phyloP scores from a whole-genome alignment of 192 early-diverging fungal genomes.

The Coemansia sp. region DNA sequence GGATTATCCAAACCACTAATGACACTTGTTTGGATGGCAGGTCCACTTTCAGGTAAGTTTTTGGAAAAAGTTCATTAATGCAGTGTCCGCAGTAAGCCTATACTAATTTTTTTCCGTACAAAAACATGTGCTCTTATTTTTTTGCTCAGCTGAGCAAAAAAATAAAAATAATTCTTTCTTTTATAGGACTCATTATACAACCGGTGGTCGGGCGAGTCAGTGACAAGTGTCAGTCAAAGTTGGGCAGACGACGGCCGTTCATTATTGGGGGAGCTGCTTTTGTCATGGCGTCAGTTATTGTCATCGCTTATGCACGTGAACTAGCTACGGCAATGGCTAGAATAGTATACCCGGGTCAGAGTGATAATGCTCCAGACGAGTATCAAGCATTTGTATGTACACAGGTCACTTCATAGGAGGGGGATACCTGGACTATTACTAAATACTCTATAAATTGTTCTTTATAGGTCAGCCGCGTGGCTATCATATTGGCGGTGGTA shows the following conservation, averaged over 20 bases:
- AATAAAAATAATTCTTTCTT: neutral
- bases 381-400: conserved; percentile 28
- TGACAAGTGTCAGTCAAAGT: conserved; percentile 67
- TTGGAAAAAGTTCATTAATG: neutral
- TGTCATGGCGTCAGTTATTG: conserved; percentile 41
- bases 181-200: conserved; percentile 67
- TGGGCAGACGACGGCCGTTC: conserved; percentile 84
- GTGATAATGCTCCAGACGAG: neutral
- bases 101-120: neutral
- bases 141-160: neutral
- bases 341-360: neutral
- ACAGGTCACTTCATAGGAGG: neutral
- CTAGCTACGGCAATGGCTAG: conserved; percentile 24
- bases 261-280: conserved; percentile 72
- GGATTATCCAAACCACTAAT: conserved; percentile 81
- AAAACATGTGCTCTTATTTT: neutral
- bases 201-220: conserved; percentile 83
- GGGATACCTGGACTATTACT: neutral
- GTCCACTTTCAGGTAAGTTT: conserved; percentile 71
- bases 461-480: conserved; percentile 41
- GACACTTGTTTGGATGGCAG: conserved; percentile 94
- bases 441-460: neutral
- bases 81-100: neutral
- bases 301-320: conserved; percentile 51
- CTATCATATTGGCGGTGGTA: conserved; percentile 78